These are phyloP conservation scores for Colletotrichum eremochloae DNA, from an alignment of 2,329 filamentous ascomycete genomes.

Conservation along the genomic window DNA sequence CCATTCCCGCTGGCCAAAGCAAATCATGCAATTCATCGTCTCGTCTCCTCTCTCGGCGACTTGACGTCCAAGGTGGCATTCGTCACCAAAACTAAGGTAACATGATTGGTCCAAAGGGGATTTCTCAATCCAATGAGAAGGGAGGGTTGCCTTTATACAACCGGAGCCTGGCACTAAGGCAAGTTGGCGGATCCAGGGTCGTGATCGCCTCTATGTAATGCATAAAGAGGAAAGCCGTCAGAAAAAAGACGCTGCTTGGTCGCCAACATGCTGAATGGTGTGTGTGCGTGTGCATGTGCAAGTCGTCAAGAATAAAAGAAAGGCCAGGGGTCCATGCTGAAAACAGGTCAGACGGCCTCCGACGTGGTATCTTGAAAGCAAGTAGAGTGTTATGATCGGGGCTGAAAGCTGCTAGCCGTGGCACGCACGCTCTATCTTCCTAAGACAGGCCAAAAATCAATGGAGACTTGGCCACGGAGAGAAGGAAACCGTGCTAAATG, in stretches of 20 bases:
- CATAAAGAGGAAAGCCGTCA: constrained; percentile 24
- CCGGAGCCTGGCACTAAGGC: constrained; percentile 21
- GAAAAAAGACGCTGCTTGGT: constrained; percentile 33
- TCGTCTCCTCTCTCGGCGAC: constrained; percentile 25
- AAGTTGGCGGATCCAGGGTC: constrained; percentile 15
- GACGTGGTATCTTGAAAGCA: constrained; percentile 42
- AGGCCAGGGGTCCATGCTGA: constrained; percentile 30
- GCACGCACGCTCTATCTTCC: constrained; percentile 8
- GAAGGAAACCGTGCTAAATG: constrained; percentile 9
- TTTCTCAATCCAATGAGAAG: constrained; percentile 34
- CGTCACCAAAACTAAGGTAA: constrained; percentile 10
- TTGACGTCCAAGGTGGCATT: constrained; percentile 17
- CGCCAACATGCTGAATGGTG: constrained; percentile 35
- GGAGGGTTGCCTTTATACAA: constrained; percentile 31
- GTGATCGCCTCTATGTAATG: constrained; percentile 38
- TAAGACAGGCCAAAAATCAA: background rate
- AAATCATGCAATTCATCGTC: constrained; percentile 40
- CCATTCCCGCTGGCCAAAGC: constrained; percentile 37
- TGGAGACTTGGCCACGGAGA: background rate
- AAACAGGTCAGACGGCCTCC: constrained; percentile 27
- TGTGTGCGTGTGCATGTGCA: constrained; percentile 12
- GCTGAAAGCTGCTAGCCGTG: constrained; percentile 33
- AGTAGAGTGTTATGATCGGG: constrained; percentile 37
- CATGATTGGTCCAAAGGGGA: constrained; percentile 31
- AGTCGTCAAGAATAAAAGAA: constrained; percentile 36